phyloP scores from a whole-genome alignment of 2,329 filamentous ascomycete species.

The Cladophialophora chaetospira region DNA sequence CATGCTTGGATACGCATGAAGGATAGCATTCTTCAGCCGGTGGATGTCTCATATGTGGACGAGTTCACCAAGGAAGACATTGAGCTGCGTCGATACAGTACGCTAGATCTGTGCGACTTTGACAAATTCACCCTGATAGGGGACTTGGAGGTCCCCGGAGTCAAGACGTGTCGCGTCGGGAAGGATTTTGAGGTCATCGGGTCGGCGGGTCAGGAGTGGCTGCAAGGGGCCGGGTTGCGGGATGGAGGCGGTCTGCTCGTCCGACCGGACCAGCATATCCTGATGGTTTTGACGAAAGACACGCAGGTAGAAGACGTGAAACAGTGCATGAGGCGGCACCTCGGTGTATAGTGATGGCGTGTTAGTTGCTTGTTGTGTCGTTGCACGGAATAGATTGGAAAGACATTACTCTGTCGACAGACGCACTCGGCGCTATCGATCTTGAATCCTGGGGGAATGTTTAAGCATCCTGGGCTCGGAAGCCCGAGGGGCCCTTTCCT shows the following conservation, averaged over 20 bases:
- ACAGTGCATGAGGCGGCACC: neutral
- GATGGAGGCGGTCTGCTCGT: conserved; percentile 38
- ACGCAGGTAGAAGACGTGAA: conserved; percentile 9
- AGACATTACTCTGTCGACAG: too few species aligned
- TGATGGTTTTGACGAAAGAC: conserved; percentile 20
- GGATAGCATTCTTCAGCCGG: conserved; percentile 22
- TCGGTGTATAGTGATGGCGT: neutral
- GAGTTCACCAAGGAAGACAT: conserved; percentile 37
- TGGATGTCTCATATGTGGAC: conserved; percentile 41
- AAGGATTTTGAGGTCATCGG: conserved; percentile 35
- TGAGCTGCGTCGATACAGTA: conserved; percentile 37
- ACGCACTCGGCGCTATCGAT: too few species aligned
- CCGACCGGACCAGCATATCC: conserved; percentile 45
- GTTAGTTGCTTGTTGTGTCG: too few species aligned
- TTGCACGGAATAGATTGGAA: too few species aligned
- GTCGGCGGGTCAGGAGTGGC: conserved; percentile 30
- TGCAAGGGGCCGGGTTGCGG: conserved; percentile 30
- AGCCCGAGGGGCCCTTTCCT: too few species aligned
- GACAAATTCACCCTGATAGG: conserved; percentile 39
- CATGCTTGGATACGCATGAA: conserved; percentile 43
- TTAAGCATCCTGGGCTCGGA: too few species aligned
- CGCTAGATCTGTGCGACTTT: conserved; percentile 41
- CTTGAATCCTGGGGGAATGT: too few species aligned
- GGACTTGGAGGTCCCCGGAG: conserved; percentile 14
- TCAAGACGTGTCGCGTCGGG: conserved; percentile 24